phyloP scores from a whole-genome alignment of 2,329 filamentous ascomycete genomes.

The Beauveria pseudobassiana region DNA sequence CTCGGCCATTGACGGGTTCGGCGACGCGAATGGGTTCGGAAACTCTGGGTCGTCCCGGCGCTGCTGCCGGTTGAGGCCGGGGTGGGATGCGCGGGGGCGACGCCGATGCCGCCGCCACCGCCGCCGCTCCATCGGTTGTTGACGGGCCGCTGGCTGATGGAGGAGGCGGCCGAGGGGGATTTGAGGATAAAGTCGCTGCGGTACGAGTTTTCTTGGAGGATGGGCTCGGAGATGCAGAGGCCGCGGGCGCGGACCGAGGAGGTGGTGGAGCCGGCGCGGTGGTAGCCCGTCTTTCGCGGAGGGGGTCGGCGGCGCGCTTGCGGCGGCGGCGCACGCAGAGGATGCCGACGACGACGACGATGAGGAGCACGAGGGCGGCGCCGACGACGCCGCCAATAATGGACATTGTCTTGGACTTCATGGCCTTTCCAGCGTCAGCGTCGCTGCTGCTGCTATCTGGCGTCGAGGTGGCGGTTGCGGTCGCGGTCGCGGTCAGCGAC shows the following conservation, averaged over 20 bases:
- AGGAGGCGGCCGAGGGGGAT: conserved; percentile 16
- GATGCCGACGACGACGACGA: conserved; percentile 13
- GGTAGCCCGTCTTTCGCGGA: conserved; percentile 15
- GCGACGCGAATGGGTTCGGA: conserved; percentile 29
- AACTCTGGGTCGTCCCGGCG: conserved; percentile 11
- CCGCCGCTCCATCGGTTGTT: conserved; percentile 13
- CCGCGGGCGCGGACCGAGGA: not conserved
- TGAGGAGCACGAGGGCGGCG: conserved; percentile 4
- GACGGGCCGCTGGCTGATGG: conserved; percentile 13
- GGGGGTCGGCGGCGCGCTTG: conserved; percentile 15
- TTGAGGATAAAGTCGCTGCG: conserved; percentile 48
- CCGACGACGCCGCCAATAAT: conserved; percentile 11
- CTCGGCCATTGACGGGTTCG: conserved; percentile 19
- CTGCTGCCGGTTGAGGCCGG: not conserved
- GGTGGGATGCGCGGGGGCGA: too few relatives aligned
- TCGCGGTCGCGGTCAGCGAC: conserved; percentile 27
- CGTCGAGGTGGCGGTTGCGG: conserved; percentile 13
- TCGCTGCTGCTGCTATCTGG: not conserved
- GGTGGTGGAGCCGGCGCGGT: conserved; percentile 13
- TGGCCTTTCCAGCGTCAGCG: not conserved
- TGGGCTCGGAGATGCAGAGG: conserved; percentile 49
- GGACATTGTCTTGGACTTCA: conserved; percentile 8
- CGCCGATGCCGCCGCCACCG: not conserved
- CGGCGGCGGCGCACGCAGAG: conserved; percentile 13
- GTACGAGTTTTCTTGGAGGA: conserved; percentile 36